Base-by-base conservation (phyloP, 2,329 filamentous ascomycete species). In the Biscogniauxia marginata region DNA sequence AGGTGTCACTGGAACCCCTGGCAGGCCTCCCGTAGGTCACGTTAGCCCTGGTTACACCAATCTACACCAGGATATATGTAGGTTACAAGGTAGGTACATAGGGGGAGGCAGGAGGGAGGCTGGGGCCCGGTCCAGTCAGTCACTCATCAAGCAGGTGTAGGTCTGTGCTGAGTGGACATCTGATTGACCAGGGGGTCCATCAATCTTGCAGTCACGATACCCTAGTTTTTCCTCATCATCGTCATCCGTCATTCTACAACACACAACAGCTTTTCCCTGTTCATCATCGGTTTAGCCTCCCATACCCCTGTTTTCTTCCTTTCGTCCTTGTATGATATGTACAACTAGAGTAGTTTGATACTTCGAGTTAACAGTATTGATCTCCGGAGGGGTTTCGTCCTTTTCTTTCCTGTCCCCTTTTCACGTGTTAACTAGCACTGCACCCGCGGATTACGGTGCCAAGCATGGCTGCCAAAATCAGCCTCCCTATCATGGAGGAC, bases 401-500 rank as follows among this genome's bases (percentile, higher is more conserved):
- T 13, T 13, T 7, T 34, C 30, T 13, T 4, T 11, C 3, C 16
- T 11, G 11, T 34, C 30, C 30, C 30, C 30, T 34, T 11, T 34
- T 13, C 11, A 34, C 30, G 30, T 34, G 30, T 34, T 34, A 13
- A n/a, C n/a, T n/a, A 22, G 24, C n/a, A 39, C 19, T 46, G 24
- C 8, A 18, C 45, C 22, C 50, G 51, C 43, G 24, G 7, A n/a
- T 3, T 9, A 19, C 19, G 16, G 47, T 20, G 53, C 18, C 16
- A 51, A 58, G 24, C 13, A 72, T 72, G 70, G 65, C 65, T 39
- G 65, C 59, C 50, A 68, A 61, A 46, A 68, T 65, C 45, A 64
- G 59, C 49, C 67, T 71, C 23, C 68, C 68, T 43, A 59, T 65
- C 24, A 61, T 62, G 63, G 70, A 72, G 30, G 68, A 71, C 46